phyloP scores from a whole-genome alignment of 768 basidiomycete species.

The Amanita jacksonii region DNA sequence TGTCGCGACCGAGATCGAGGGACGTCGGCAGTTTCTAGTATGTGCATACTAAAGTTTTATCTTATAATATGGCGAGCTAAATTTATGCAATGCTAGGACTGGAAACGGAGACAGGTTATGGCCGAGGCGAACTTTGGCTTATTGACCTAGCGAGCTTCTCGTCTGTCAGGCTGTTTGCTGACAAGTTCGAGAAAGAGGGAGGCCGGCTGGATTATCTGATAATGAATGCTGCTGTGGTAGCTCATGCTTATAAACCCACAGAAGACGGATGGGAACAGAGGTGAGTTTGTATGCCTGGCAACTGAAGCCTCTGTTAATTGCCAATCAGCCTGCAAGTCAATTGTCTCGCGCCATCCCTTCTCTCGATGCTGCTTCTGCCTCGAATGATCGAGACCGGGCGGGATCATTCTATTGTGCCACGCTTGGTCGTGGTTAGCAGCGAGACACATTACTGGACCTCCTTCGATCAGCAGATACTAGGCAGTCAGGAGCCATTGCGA shows the following conservation, averaged over 20 bases:
- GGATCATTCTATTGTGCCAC: conserved; percentile 21
- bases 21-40: conserved; percentile 24
- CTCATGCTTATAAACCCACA: conserved; percentile 16
- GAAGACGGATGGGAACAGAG: conserved; percentile 36
- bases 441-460: conserved; percentile 26
- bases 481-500: conserved; percentile 20
- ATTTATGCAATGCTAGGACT: conserved; percentile 12
- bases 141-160: conserved; percentile 29
- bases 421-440: conserved; percentile 34
- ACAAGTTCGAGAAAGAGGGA: conserved; percentile 23
- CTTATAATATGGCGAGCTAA: not conserved
- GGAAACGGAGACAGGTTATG: conserved; percentile 22
- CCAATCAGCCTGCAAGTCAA: conserved; percentile 38
- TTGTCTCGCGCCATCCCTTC: conserved; percentile 28
- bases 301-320: not conserved
- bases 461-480: conserved; percentile 17
- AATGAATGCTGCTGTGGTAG: conserved; percentile 29
- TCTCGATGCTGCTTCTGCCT: conserved; percentile 34
- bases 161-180: conserved; percentile 17
- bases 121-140: conserved; percentile 25
- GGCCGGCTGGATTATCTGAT: conserved; percentile 33
- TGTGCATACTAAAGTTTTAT: conserved; percentile 8
- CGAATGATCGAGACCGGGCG: conserved; percentile 28
- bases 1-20: conserved; percentile 27
- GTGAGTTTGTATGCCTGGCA: conserved; percentile 16